Conservation (phyloP, 345 rosid genomes). For the Triadica sebifera region DNA sequence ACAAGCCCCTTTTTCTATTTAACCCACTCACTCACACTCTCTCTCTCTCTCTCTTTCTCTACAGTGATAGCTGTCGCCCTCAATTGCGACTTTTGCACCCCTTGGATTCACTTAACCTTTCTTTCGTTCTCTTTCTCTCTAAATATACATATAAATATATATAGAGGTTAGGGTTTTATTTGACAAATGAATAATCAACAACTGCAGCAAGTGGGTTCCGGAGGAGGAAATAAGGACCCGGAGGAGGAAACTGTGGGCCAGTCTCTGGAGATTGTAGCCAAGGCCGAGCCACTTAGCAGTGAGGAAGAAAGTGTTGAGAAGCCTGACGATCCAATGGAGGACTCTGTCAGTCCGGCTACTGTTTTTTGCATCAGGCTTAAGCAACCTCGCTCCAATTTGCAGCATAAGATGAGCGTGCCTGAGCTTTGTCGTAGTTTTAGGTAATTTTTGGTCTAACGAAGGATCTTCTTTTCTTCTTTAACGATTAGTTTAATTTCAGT, state of each 20-base stretch:
- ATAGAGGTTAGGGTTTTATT: slow-evolving; percentile 40
- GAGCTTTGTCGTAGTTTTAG: slow-evolving; percentile 90
- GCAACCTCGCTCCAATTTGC: slow-evolving; percentile 81
- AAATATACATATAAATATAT: slow-evolving; percentile 18
- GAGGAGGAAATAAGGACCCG: slow-evolving; percentile 23
- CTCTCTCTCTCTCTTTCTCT: slow-evolving; percentile 22
- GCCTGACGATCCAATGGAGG: slow-evolving; percentile 66
- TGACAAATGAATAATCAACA: slow-evolving; percentile 46
- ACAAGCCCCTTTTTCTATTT: not conserved
- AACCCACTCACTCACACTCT: slow-evolving; percentile 15
- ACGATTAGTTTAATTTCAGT: not conserved
- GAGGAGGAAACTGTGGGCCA: slow-evolving; percentile 35
- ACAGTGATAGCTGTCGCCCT: slow-evolving; percentile 89
- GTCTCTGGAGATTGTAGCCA: slow-evolving; percentile 29
- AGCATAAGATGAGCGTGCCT: slow-evolving; percentile 87
- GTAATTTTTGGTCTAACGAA: slow-evolving; percentile 21
- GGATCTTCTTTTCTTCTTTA: not conserved
- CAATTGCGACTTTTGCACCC: slow-evolving; percentile 76
- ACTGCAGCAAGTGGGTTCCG: slow-evolving; percentile 30
- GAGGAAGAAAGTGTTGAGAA: slow-evolving; percentile 40
- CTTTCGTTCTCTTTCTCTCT: slow-evolving; percentile 26
- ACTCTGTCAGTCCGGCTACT: slow-evolving; percentile 68
- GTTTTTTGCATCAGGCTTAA: slow-evolving; percentile 84
- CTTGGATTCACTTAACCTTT: slow-evolving; percentile 24
- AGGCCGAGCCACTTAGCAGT: slow-evolving; percentile 12